Conservation (phyloP, 2,329 filamentous ascomycete species). For the Aureobasidium musti region DNA sequence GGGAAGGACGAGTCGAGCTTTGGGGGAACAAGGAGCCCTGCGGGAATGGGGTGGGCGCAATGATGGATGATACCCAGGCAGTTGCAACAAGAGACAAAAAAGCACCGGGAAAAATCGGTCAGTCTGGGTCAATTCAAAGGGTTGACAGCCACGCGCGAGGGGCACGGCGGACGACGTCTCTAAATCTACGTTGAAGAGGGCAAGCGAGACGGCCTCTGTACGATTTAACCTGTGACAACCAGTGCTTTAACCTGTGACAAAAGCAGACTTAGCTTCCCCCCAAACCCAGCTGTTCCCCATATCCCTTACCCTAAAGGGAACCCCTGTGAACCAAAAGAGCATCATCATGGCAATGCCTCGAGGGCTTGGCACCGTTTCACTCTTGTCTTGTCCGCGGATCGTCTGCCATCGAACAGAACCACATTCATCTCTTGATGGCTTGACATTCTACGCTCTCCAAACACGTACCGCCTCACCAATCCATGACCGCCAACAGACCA, state of each 20-base stretch:
- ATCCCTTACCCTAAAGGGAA: conserved; percentile 20
- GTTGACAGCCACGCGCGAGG: conserved; percentile 26
- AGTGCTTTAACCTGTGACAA: conserved; percentile 30
- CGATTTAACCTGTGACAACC: conserved; percentile 24
- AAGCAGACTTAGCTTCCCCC: conserved; percentile 30
- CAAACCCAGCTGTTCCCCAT: conserved; percentile 24
- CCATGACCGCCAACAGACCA: not conserved
- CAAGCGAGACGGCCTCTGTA: conserved; percentile 26
- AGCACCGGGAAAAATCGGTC: conserved; percentile 7
- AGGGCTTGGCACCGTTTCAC: conserved; percentile 29
- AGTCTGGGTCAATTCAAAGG: conserved; percentile 14
- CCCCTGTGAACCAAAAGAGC: conserved; percentile 26
- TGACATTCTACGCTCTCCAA: not conserved
- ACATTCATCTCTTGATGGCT: not conserved
- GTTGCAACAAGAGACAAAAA: conserved; percentile 17
- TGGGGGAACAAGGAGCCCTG: not conserved
- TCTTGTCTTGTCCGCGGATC: conserved; percentile 6
- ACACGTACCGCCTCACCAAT: not conserved
- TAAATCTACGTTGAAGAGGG: conserved; percentile 25
- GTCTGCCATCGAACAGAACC: not conserved
- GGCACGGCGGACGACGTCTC: conserved; percentile 25
- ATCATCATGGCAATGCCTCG: conserved; percentile 25
- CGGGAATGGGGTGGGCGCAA: conserved; percentile 7
- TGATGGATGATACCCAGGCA: not conserved
- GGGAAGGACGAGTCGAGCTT: not conserved